Conservation (phyloP, 2,329 filamentous ascomycete genomes). For the Sporothrix brunneoviolacea region DNA sequence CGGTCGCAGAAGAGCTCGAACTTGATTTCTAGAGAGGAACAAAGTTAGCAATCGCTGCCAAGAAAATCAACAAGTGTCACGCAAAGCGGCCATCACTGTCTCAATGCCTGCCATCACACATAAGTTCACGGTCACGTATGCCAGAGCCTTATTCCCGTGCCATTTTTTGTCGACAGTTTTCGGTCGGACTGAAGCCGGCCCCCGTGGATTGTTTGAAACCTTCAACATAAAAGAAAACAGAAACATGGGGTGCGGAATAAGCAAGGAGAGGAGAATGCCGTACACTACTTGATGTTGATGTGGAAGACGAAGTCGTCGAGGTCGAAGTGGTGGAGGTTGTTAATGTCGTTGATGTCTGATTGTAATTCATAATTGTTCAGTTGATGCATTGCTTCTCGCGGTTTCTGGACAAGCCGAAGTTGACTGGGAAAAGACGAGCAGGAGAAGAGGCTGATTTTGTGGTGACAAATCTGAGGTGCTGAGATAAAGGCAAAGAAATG, state of each 20-base stretch:
- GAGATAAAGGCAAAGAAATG: not conserved
- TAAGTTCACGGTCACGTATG: slow-evolving; percentile 7
- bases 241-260: not conserved
- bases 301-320: not conserved
- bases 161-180: not conserved
- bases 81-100: not conserved
- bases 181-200: not conserved
- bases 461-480: not conserved
- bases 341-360: slow-evolving; percentile 9
- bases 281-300: slow-evolving; percentile 15
- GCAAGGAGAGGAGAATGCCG: not conserved
- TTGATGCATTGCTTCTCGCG: not conserved
- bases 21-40: not conserved
- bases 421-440: too few relatives aligned
- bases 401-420: not conserved
- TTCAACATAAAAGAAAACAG: slow-evolving; percentile 10
- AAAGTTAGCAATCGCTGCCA: not conserved
- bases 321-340: not conserved
- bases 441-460: too few relatives aligned
- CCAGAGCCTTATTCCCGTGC: not conserved
- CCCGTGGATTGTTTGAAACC: too few relatives aligned
- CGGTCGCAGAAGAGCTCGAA: slow-evolving; percentile 23
- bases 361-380: slow-evolving; percentile 10
- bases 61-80: not conserved
- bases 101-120: not conserved